Percentiles rank a stretch among this genome's conserved stretches.
These are phyloP conservation scores for Penicillium expansum DNA, from an alignment of 2,329 filamentous ascomycete species.

Conservation along the genomic window DNA sequence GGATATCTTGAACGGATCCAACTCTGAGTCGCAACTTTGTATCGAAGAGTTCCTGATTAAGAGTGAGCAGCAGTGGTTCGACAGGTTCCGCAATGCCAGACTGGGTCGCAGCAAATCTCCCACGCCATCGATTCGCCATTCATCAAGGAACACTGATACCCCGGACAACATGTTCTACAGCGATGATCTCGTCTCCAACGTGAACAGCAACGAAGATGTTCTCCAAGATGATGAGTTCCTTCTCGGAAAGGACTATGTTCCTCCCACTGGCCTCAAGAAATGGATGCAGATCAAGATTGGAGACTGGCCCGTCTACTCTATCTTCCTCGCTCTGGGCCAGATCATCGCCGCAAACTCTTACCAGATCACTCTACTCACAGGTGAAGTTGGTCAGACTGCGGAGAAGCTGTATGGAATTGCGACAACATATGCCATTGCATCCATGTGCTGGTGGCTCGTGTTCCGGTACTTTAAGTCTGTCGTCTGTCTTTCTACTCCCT, in stretches of 20 bases:
- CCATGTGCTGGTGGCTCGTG: conserved; percentile 61
- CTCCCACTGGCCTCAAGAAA: conserved; percentile 57
- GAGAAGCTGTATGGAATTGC: conserved; percentile 61
- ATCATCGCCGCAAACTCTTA: conserved; percentile 65
- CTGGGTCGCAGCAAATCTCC: conserved; percentile 51
- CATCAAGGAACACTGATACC: conserved; percentile 32
- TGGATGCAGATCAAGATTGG: conserved; percentile 56
- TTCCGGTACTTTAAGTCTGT: conserved; percentile 59
- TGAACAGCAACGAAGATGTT: conserved; percentile 35
- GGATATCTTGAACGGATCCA: conserved; percentile 54
- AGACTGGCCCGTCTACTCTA: conserved; percentile 64
- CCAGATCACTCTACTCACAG: conserved; percentile 67
- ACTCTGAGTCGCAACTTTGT: conserved; percentile 58
- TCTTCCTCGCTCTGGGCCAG: conserved; percentile 61
- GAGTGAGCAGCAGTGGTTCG: conserved; percentile 67
- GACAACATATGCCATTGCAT: conserved; percentile 57
- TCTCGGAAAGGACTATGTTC: conserved; percentile 56
- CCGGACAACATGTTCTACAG: conserved; percentile 42
- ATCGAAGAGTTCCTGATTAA: conserved; percentile 65
- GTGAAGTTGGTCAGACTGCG: conserved; percentile 60
- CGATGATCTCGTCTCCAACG: conserved; percentile 32
- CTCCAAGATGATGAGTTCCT: conserved; percentile 52
- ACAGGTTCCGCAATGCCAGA: conserved; percentile 56
- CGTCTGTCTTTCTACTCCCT: conserved; percentile 58
- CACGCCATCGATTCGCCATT: conserved; percentile 35